Evolutionary conservation across 805 yeast genomes (phyloP).

Genomic region (Schizosaccharomyces lindneri): DNA sequence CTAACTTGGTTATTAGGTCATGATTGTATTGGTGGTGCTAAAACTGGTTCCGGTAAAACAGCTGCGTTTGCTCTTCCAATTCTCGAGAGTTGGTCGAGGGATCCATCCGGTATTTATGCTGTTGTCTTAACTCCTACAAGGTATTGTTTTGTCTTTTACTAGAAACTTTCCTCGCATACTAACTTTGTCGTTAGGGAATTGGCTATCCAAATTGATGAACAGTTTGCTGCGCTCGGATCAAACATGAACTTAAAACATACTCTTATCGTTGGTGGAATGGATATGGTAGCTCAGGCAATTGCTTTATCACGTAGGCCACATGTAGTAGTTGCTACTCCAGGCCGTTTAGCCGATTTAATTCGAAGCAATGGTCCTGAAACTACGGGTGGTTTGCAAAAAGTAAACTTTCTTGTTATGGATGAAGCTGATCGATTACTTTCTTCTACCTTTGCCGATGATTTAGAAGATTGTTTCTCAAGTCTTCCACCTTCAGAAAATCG

Average conservation of each 20-base stretch:
- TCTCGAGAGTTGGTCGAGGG: slow-evolving; percentile 81
- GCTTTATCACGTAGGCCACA: slow-evolving; percentile 68
- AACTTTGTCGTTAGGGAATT: slow-evolving; percentile 31
- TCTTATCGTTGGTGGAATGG: slow-evolving; percentile 85
- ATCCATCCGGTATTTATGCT: slow-evolving; percentile 83
- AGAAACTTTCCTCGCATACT: background rate
- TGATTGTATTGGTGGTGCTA: slow-evolving; percentile 95
- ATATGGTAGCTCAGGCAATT: slow-evolving; percentile 69
- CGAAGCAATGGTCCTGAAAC: slow-evolving; percentile 74
- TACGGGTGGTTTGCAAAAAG: slow-evolving; percentile 48
- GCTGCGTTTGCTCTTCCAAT: slow-evolving; percentile 96
- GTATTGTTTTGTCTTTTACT: background rate
- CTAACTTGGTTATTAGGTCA: slow-evolving; percentile 17
- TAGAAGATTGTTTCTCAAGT: slow-evolving; percentile 42
- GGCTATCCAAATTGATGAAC: slow-evolving; percentile 93
- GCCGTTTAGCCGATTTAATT: slow-evolving; percentile 81
- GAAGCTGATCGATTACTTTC: slow-evolving; percentile 87
- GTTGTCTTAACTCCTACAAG: slow-evolving; percentile 55
- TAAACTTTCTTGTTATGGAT: slow-evolving; percentile 65
- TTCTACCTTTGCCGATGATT: slow-evolving; percentile 57
- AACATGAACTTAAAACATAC: slow-evolving; percentile 61
- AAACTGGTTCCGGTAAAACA: slow-evolving; percentile 94
- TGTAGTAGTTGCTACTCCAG: slow-evolving; percentile 91
- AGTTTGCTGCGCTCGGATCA: slow-evolving; percentile 78
- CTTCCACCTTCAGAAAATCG: slow-evolving; percentile 49